Percentiles rank a stretch among this genome's conserved stretches.
phyloP scores from a whole-genome alignment of 495 filamentous ascomycete genomes.

The Daldinia concentrica region DNA sequence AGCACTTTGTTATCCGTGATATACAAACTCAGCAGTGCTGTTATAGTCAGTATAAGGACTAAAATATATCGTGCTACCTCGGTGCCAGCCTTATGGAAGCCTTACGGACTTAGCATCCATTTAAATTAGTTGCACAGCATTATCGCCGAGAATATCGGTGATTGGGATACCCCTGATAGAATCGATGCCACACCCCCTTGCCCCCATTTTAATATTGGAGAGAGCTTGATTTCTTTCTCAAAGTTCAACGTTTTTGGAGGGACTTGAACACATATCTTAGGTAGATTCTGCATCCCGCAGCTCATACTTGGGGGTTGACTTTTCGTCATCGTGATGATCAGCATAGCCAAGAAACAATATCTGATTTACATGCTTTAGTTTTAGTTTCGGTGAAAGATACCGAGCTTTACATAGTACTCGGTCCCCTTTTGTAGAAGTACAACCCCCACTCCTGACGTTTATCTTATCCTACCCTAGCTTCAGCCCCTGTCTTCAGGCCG shows the following conservation, averaged over 20 bases:
- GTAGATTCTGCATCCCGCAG: not conserved
- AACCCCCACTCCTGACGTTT: not conserved
- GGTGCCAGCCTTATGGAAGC: not conserved
- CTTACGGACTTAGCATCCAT: not conserved
- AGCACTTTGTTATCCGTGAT: no score
- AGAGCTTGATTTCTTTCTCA: not conserved
- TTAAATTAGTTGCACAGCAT: not conserved
- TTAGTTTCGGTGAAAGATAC: not conserved
- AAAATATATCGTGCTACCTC: not conserved
- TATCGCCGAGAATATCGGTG: slow-evolving; percentile 2
- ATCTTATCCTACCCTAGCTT: not conserved
- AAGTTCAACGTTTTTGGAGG: not conserved
- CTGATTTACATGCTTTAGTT: not conserved
- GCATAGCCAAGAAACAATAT: not conserved
- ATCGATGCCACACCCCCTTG: not conserved
- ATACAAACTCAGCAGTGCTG: no score
- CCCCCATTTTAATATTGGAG: not conserved
- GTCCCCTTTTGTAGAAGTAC: not conserved
- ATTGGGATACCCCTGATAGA: not conserved
- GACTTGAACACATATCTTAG: not conserved
- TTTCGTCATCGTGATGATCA: not conserved
- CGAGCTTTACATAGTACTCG: not conserved
- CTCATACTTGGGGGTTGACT: not conserved
- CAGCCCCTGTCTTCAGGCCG: not conserved
- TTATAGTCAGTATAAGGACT: no score